These are phyloP conservation scores for Diaporthe sp. DNA, from an alignment of 2,329 filamentous ascomycete genomes.

Conservation along the genomic window DNA sequence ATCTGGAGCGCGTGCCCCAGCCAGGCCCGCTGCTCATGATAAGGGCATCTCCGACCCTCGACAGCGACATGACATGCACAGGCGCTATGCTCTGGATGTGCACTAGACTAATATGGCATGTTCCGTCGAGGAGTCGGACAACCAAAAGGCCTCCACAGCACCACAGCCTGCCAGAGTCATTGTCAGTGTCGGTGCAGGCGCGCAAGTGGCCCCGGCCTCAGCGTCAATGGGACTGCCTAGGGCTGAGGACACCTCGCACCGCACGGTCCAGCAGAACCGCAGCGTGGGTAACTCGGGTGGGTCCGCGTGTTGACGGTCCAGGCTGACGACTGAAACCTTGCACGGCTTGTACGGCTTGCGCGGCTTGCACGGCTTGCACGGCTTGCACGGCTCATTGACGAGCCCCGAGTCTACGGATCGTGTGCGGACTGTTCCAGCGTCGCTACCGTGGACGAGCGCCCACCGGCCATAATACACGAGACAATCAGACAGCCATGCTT, in stretches of 20 bases:
- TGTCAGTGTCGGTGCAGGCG: background rate
- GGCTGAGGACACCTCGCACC: conserved; percentile 28
- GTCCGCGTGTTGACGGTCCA: conserved; percentile 13
- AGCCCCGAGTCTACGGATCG: conserved; percentile 5
- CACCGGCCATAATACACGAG: background rate
- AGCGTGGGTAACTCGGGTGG: conserved; percentile 33
- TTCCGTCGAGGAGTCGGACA: background rate
- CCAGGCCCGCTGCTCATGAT: background rate
- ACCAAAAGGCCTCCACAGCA: background rate
- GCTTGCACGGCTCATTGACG: background rate
- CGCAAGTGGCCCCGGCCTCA: background rate
- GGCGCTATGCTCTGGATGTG: background rate
- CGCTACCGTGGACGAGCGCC: background rate
- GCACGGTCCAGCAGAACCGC: conserved; percentile 32
- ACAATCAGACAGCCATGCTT: background rate
- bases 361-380: conserved; percentile 12
- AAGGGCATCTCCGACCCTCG: conserved; percentile 8
- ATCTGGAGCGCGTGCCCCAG: background rate
- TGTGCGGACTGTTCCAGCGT: conserved; percentile 1
- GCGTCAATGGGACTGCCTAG: conserved; percentile 1
- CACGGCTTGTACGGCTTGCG: background rate
- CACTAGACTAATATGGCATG: background rate
- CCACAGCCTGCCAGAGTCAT: background rate
- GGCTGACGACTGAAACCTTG: conserved; percentile 23
- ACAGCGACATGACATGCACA: background rate